Percentiles rank a stretch among this genome's conserved stretches.
These are phyloP conservation scores for Gamsiella multidivaricata DNA, from an alignment of 192 early-diverging fungal species.

Conservation along the genomic window DNA sequence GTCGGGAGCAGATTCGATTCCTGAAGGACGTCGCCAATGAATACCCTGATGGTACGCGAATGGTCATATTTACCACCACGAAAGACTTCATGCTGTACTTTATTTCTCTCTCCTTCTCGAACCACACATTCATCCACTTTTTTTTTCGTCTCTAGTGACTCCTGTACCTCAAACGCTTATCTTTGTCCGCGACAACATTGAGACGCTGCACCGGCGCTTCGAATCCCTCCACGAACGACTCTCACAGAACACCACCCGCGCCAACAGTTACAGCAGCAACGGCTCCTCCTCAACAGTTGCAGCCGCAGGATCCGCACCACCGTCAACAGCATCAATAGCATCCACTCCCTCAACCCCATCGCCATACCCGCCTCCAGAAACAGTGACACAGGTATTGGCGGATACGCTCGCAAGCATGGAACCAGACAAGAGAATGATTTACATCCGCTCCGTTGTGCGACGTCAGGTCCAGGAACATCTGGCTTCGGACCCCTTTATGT, in stretches of 20 bases:
- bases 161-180: slow-evolving; percentile 42
- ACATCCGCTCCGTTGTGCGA: slow-evolving; percentile 37
- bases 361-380: no score
- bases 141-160: slow-evolving; percentile 12
- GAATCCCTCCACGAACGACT: slow-evolving; percentile 20
- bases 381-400: slow-evolving; percentile 11
- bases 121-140: neutral
- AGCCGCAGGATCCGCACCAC: slow-evolving; percentile 1
- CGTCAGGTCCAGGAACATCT: slow-evolving; percentile 34
- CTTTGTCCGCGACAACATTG: slow-evolving; percentile 49
- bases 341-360: neutral
- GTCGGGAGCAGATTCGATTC: slow-evolving; percentile 46
- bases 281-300: neutral
- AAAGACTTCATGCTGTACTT: neutral
- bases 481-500: neutral
- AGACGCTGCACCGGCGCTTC: slow-evolving; percentile 48
- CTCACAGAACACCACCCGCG: neutral
- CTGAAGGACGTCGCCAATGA: slow-evolving; percentile 30
- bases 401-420: slow-evolving; percentile 24
- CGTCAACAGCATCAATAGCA: neutral
- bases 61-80: neutral
- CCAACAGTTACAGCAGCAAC: neutral
- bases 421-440: slow-evolving; percentile 25
- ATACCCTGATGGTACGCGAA: slow-evolving; percentile 33
- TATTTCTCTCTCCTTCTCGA: neutral